Evolutionary conservation across 1,284 basidiomycete genomes (phyloP).

Genomic region (Ganoderma multipileum): DNA sequence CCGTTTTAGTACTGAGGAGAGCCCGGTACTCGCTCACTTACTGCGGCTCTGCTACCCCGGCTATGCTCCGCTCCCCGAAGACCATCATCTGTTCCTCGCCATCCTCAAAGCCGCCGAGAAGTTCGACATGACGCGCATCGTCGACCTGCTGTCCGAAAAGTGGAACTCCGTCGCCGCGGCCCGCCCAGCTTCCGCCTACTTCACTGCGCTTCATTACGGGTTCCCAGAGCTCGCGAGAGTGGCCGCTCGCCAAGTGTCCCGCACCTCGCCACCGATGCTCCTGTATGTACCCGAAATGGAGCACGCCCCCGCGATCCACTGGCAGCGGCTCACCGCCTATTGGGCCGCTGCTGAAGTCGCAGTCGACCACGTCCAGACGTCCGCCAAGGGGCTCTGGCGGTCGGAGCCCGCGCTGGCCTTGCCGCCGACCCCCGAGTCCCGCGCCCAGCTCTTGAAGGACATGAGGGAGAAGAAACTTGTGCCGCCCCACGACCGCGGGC

Average conservation of each 20-base stretch:
- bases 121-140: conserved; percentile 29
- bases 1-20: not conserved
- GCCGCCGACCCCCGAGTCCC: not conserved
- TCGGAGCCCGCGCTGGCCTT: not conserved
- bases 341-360: not conserved
- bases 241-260: conserved; percentile 19
- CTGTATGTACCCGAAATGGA: conserved; percentile 9
- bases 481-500: not conserved
- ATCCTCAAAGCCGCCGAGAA: conserved; percentile 33
- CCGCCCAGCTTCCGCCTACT: conserved; percentile 23
- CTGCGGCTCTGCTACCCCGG: conserved; percentile 17
- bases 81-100: conserved; percentile 6
- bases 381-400: not conserved
- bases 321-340: not conserved
- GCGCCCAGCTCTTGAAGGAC: not conserved
- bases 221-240: conserved; percentile 19
- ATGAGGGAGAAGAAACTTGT: no score
- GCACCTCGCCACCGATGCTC: not conserved
- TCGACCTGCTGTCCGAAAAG: not conserved
- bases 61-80: conserved; percentile 10
- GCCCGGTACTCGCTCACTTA: not conserved
- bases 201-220: conserved; percentile 17
- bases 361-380: not conserved
- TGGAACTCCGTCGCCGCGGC: not conserved
- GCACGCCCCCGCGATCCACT: conserved; percentile 1